Conservation (phyloP, 106 monocot species). For the Acanthochlamys bracteata region DNA sequence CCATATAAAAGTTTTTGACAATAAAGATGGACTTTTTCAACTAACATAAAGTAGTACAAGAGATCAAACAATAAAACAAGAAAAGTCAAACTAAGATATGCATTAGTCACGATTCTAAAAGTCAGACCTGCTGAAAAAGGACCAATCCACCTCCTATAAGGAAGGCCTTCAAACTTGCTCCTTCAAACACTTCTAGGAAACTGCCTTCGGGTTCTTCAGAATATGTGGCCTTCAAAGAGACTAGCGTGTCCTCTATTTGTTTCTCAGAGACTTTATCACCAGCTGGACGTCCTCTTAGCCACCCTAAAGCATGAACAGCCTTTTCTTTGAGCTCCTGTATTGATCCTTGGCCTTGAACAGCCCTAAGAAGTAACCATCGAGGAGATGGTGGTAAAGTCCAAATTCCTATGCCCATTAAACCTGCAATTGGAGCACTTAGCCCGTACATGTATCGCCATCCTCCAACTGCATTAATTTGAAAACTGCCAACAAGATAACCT, state of each 20-base stretch:
- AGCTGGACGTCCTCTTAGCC: conserved; percentile 47
- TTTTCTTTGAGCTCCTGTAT: conserved; percentile 28
- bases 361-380: conserved; percentile 87
- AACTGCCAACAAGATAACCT: conserved; percentile 85
- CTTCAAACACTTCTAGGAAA: conserved; percentile 78
- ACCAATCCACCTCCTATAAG: conserved; percentile 92
- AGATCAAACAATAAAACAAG: not conserved
- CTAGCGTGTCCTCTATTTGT: conserved; percentile 72
- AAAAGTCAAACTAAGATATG: not conserved
- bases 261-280: conserved; percentile 50
- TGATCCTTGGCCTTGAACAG: conserved; percentile 64
- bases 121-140: conserved; percentile 99
- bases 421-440: conserved; percentile 73
- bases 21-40: no score
- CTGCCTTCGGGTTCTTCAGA: conserved; percentile 50
- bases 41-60: no score
- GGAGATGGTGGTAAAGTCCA: conserved; percentile 82
- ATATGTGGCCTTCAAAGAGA: conserved; percentile 60
- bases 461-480: conserved; percentile 75
- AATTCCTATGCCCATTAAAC: conserved; percentile 72
- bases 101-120: no score
- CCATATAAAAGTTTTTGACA: no score
- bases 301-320: conserved; percentile 44
- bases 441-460: conserved; percentile 98
- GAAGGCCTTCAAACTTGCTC: conserved; percentile 94